These are phyloP conservation scores for Didymella arachidicola DNA, from an alignment of 2,329 filamentous ascomycete species.

Conservation along the genomic window DNA sequence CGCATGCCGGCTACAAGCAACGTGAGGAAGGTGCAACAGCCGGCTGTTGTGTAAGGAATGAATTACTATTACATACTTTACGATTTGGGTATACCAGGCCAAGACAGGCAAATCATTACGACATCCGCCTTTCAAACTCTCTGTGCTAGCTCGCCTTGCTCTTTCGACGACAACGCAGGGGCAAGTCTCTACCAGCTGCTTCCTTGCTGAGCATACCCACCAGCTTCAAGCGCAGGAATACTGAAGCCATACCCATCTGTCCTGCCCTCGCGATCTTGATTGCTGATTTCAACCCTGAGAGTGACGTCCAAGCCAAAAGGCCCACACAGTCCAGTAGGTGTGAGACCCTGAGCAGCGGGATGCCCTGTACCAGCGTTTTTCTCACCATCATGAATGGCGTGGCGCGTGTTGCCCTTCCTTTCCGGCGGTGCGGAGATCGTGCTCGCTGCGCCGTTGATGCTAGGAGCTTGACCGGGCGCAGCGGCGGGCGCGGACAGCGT, in stretches of 20 bases:
- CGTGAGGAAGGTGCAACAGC: background rate
- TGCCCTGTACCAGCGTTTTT: slow-evolving; percentile 79
- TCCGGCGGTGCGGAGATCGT: slow-evolving; percentile 37
- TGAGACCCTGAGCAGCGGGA: slow-evolving; percentile 67
- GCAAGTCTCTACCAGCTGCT: slow-evolving; percentile 24
- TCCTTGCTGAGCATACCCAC: slow-evolving; percentile 26
- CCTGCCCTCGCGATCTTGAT: slow-evolving; percentile 53
- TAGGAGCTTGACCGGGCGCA: slow-evolving; percentile 33
- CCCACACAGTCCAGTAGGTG: slow-evolving; percentile 54
- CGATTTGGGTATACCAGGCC: background rate
- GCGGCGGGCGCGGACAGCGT: slow-evolving; percentile 30
- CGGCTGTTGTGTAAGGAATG: background rate
- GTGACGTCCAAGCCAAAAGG: slow-evolving; percentile 56
- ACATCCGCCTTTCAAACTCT: background rate
- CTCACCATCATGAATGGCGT: slow-evolving; percentile 78
- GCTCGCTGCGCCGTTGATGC: slow-evolving; percentile 41
- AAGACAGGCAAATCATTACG: slow-evolving; percentile 1
- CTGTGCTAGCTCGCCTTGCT: too few species aligned
- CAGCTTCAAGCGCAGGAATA: slow-evolving; percentile 53
- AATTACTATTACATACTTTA: background rate
- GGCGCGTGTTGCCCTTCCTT: slow-evolving; percentile 67
- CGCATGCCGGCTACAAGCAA: background rate
- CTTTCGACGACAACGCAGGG: too few species aligned
- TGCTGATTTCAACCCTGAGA: slow-evolving; percentile 58
- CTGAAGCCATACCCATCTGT: slow-evolving; percentile 61